Percentiles rank a stretch among this genome's conserved stretches.
phyloP scores from a whole-genome alignment of 352 stramenopile genomes.

The Elongisporangium prolatum region DNA sequence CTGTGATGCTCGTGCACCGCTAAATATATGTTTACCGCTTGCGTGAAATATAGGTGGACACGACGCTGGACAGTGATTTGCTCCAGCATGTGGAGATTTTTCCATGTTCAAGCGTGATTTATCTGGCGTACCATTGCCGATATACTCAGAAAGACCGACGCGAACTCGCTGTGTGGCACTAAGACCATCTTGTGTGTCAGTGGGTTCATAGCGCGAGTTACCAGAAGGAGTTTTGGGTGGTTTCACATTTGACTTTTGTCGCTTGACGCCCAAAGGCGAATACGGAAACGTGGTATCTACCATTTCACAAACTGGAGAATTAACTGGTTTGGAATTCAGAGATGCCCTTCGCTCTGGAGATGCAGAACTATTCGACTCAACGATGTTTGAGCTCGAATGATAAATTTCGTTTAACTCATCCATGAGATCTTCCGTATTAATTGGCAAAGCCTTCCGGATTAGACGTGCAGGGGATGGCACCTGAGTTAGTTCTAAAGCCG shows the following conservation, averaged over 20 bases:
- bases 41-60: conserved; percentile 29
- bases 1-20: conserved; percentile 9
- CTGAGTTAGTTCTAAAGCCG: not conserved
- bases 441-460: not conserved
- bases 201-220: conserved; percentile 21
- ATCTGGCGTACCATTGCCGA: conserved; percentile 8
- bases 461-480: not conserved
- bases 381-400: not conserved
- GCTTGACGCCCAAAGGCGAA: not conserved
- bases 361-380: not conserved
- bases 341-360: not conserved
- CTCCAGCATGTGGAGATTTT: conserved; percentile 6
- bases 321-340: not conserved
- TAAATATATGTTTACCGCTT: conserved; percentile 23
- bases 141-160: conserved; percentile 41
- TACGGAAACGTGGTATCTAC: not conserved
- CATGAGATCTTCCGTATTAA: not conserved
- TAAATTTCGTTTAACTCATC: not conserved
- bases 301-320: not conserved
- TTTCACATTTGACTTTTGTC: conserved; percentile 11
- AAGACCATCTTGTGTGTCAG: conserved; percentile 24
- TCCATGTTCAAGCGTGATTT: conserved; percentile 1
- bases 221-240: conserved; percentile 55
- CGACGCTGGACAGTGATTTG: conserved; percentile 32
- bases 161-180: conserved; percentile 57